Base-by-base conservation (phyloP, 768 basidiomycete genomes). In the Boletus reticulatus region DNA sequence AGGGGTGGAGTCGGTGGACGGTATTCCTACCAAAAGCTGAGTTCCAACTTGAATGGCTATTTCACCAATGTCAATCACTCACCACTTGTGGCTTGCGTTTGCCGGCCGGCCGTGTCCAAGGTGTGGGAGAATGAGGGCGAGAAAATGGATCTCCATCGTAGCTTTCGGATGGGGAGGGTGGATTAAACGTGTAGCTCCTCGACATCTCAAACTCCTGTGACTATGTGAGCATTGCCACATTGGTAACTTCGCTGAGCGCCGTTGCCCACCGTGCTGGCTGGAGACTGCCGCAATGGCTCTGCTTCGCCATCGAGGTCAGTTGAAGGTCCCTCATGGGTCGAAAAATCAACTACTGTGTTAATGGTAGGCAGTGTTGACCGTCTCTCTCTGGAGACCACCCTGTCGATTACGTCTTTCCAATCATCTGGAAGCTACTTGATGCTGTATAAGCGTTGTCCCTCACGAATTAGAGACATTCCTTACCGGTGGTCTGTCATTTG, bases 1-100 rank as follows among this genome's bases (percentile, higher is more conserved):
- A 82, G 67, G 27, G 83, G 83, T 4, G 83, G 83, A 1, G 83
- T 84, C 6, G 83, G 83, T 43, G 83, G 81, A n/a, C 83, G 77
- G 65, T 81, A 84, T 34, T 74, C 67, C 83, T 83, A 52, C 5
- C 47, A 16, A 62, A 39, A 32, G 41, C 44, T 53, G 49, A 57
- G 52, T 48, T 19, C 31, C 27, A 13, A n/a, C n/a, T n/a, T n/a
- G n/a, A n/a, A 45, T 45, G 16, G 19, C 31, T n/a, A 47, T 50
- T 47, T 43, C 36, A 49, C 44, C 36, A 19, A 12, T 3, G 50
- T 41, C 29, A 20, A 27, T 44, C 47, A 56, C 71, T 56, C 56
- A 72, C 72, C 8, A 51, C 57, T 50, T 66, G 70, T 43, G 58
- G 54, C 48, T 60, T 71, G 59, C 65, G 65, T 52, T 63, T 72